These are phyloP conservation scores for Oidiodendron maius DNA, from an alignment of 495 filamentous ascomycete species.

Conservation along the genomic window DNA sequence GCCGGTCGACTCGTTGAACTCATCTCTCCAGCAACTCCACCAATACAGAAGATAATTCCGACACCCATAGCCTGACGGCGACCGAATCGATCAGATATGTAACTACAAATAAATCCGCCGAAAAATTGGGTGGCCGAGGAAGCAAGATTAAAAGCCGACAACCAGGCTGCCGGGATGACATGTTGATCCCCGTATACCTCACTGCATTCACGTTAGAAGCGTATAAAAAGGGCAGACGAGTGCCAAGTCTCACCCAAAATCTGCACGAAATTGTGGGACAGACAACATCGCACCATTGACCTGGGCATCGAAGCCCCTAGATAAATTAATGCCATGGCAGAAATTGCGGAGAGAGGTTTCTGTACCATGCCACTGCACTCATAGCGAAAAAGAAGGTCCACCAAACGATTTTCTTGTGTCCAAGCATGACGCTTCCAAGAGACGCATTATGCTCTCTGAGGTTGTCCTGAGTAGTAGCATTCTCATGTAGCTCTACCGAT, in stretches of 20 bases:
- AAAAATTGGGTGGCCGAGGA: conserved; percentile 27
- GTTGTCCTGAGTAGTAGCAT: conserved; percentile 8
- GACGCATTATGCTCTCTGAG: conserved; percentile 3
- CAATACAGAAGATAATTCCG: conserved; percentile 12
- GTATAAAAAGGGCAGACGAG: too few relatives aligned
- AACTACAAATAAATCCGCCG: conserved; percentile 30
- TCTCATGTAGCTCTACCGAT: neutral
- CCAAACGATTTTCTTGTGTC: conserved; percentile 14
- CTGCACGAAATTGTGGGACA: conserved; percentile 28
- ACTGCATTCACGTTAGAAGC: neutral
- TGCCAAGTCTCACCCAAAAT: conserved; percentile 24
- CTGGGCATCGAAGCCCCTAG: conserved; percentile 36
- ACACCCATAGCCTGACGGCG: conserved; percentile 14
- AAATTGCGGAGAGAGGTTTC: neutral
- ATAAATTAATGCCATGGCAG: neutral
- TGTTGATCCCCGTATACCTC: conserved; percentile 25
- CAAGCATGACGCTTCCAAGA: conserved; percentile 4
- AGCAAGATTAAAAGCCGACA: conserved; percentile 29
- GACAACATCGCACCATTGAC: conserved; percentile 32
- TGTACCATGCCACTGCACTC: conserved; percentile 24
- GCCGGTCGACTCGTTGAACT: conserved; percentile 19
- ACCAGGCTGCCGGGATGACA: conserved; percentile 31
- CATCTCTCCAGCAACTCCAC: conserved; percentile 28
- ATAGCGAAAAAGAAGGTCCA: conserved; percentile 19
- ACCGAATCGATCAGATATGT: conserved; percentile 24